Evolutionary conservation across 441 rosid species (phyloP).

Genomic region (Populus hybrid): DNA sequence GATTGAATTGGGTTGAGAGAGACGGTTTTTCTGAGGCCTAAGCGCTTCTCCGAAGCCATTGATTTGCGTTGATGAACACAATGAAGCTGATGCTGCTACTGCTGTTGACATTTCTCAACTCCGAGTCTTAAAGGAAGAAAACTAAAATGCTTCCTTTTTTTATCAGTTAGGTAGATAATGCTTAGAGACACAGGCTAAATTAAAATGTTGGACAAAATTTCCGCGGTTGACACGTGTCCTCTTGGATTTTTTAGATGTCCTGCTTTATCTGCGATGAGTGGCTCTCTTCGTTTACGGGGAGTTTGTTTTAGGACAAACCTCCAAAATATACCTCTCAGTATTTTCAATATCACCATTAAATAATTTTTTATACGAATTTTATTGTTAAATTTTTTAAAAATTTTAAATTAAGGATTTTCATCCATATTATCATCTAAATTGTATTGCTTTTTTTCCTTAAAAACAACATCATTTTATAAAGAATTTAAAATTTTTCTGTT

Average conservation of each 20-base stretch:
- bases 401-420: no score
- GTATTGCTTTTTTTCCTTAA: no score
- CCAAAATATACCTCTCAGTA: no score
- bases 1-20: slow-evolving; percentile 38
- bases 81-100: slow-evolving; percentile 47
- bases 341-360: no score
- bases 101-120: neutral
- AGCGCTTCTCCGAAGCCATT: slow-evolving; percentile 43
- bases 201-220: slow-evolving; percentile 10
- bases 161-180: slow-evolving; percentile 33
- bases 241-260: slow-evolving; percentile 19
- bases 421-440: no score
- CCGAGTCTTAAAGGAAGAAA: neutral
- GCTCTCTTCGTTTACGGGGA: slow-evolving; percentile 31
- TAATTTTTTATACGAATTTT: no score
- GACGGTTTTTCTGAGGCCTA: slow-evolving; percentile 32
- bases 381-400: no score
- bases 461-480: no score
- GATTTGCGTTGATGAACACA: slow-evolving; percentile 60
- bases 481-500: no score
- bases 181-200: slow-evolving; percentile 13
- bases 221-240: slow-evolving; percentile 41
- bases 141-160: neutral
- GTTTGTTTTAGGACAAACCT: no score
- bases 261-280: slow-evolving; percentile 66